These are phyloP conservation scores for Flaveria trinervia DNA, from an alignment of 129 eudicot genomes.

Conservation along the genomic window DNA sequence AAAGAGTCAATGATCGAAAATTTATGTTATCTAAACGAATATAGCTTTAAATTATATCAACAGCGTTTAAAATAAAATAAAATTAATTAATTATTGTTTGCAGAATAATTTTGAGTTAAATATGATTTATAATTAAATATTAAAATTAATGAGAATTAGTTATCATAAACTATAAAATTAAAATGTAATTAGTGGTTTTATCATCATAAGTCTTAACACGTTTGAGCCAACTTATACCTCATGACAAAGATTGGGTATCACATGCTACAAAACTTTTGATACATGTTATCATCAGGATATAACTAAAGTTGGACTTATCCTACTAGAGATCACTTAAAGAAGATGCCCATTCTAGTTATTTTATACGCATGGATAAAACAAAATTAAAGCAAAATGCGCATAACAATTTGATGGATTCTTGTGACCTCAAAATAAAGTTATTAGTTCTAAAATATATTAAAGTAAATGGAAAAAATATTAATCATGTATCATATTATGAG, in stretches of 20 bases:
- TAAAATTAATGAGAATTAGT: no score
- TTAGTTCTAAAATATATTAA: background rate
- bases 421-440: slow-evolving; percentile 10
- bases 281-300: background rate
- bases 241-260: background rate
- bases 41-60: no score
- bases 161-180: no score
- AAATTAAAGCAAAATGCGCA: slow-evolving; percentile 1
- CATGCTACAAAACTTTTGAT: background rate
- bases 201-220: background rate
- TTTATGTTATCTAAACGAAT: no score
- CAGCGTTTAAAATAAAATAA: no score
- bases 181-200: no score
- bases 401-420: background rate
- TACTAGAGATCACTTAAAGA: background rate
- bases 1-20: no score
- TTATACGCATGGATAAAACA: background rate
- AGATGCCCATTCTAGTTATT: slow-evolving; percentile 1
- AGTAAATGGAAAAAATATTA: no score
- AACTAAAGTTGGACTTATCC: slow-evolving; percentile 7
- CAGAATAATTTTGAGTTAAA: no score
- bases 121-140: no score
- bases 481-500: no score
- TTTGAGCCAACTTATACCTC: background rate
- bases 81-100: no score